Conservation (phyloP, 345 rosid genomes). For the Salix koriyanagi region DNA sequence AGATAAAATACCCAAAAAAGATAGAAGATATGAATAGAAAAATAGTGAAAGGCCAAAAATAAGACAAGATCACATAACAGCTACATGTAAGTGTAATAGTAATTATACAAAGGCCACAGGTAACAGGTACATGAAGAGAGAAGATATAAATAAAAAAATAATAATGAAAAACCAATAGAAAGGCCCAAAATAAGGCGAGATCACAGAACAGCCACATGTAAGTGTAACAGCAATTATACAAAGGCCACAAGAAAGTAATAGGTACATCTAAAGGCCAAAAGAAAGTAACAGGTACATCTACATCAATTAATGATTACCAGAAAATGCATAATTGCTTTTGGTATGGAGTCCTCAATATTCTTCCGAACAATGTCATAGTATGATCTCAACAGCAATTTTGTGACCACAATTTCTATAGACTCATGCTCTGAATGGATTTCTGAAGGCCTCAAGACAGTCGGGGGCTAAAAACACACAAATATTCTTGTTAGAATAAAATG, state of each 20-base stretch:
- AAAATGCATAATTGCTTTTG: conserved; percentile 98
- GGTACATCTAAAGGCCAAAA: too few relatives aligned
- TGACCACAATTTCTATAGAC: conserved; percentile 64
- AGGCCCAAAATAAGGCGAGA: too few relatives aligned
- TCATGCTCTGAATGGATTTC: conserved; percentile 90
- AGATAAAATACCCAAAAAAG: not conserved
- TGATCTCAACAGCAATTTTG: conserved; percentile 76
- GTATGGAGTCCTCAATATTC: conserved; percentile 80
- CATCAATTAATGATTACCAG: conserved; percentile 44
- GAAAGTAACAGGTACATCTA: not conserved
- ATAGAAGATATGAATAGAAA: not conserved
- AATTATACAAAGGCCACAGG: not conserved
- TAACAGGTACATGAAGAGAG: too few relatives aligned
- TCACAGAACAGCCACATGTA: too few relatives aligned
- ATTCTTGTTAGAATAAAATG: not conserved
- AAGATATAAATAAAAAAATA: too few relatives aligned
- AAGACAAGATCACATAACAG: not conserved
- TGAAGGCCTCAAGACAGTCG: conserved; percentile 73
- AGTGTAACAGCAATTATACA: too few relatives aligned
- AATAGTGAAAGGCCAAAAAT: not conserved
- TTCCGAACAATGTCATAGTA: conserved; percentile 94
- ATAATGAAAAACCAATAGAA: too few relatives aligned
- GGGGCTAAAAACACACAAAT: conserved; percentile 57
- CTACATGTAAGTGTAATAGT: not conserved
- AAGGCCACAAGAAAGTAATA: too few relatives aligned